Evolutionary conservation across 164 flowering plant species (phyloP).

Genomic region (Litsea cubeba): DNA sequence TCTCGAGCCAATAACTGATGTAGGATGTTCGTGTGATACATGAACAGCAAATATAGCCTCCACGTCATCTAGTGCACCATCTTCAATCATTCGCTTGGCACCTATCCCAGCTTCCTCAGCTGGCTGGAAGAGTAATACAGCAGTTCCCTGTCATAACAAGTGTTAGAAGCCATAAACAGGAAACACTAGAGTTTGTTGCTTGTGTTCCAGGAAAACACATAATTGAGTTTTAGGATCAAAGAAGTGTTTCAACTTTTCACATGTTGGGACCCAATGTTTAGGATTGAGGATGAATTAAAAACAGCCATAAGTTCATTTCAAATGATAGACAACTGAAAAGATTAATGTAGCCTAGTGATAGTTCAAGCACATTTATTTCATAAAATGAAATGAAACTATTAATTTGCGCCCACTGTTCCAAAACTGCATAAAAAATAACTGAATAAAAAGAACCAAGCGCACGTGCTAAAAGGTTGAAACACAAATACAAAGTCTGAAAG

Average conservation of each 20-base stretch:
- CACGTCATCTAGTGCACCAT: conserved; percentile 71
- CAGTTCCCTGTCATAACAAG: conserved; percentile 59
- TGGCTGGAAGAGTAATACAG: conserved; percentile 77
- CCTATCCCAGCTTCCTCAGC: conserved; percentile 95
- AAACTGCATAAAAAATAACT: neutral
- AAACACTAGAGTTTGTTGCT: neutral
- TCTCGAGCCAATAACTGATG: conserved; percentile 67
- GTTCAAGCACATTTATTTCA: neutral
- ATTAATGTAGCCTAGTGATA: neutral
- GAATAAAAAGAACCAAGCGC: neutral
- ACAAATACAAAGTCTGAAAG: neutral
- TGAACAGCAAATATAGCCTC: conserved; percentile 87
- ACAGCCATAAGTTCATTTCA: neutral
- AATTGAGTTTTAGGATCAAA: neutral
- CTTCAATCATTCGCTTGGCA: conserved; percentile 71
- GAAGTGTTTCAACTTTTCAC: neutral
- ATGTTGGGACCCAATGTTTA: neutral
- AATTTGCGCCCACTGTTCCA: too few relatives aligned
- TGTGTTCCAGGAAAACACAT: neutral
- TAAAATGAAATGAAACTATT: too few relatives aligned
- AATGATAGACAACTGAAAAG: neutral
- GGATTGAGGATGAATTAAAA: neutral
- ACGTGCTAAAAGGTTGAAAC: neutral
- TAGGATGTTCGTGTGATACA: conserved; percentile 55
- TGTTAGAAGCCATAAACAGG: neutral